Conservation (phyloP, 306 rosid species). For the Vigna reflexopilosa region DNA sequence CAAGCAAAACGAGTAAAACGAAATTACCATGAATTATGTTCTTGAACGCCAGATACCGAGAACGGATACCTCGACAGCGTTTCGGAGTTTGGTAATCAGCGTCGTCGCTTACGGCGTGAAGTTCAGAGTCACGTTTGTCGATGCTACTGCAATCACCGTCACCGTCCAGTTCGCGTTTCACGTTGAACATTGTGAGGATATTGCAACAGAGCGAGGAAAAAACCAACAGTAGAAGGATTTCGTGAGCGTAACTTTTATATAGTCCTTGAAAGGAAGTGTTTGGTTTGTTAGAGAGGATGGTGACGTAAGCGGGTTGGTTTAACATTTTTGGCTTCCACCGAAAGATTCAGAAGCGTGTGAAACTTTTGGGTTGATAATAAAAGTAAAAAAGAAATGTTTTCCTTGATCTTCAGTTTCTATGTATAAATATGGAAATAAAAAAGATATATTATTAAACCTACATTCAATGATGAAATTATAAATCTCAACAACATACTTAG, state of each 20-base stretch:
- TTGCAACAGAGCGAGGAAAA: background rate
- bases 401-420: too few relatives aligned
- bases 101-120: background rate
- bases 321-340: background rate
- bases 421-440: too few relatives aligned
- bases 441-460: too few relatives aligned
- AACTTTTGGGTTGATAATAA: too few relatives aligned
- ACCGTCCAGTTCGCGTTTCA: slow-evolving; percentile 33
- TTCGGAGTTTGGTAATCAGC: slow-evolving; percentile 23
- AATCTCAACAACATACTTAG: too few relatives aligned
- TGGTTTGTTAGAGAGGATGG: background rate
- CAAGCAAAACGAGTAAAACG: background rate
- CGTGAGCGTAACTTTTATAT: background rate
- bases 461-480: too few relatives aligned
- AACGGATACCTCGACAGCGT: slow-evolving; percentile 47
- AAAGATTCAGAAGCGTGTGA: background rate
- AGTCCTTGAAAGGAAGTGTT: background rate
- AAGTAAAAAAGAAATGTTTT: too few relatives aligned
- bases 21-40: slow-evolving; percentile 44
- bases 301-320: background rate
- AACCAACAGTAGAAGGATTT: background rate
- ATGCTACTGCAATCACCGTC: background rate
- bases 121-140: background rate
- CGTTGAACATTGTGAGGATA: background rate
- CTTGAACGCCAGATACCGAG: slow-evolving; percentile 43